Percentiles rank a stretch among this genome's conserved stretches.
phyloP scores from a whole-genome alignment of 2,329 filamentous ascomycete species.

The Fusarium setosum region DNA sequence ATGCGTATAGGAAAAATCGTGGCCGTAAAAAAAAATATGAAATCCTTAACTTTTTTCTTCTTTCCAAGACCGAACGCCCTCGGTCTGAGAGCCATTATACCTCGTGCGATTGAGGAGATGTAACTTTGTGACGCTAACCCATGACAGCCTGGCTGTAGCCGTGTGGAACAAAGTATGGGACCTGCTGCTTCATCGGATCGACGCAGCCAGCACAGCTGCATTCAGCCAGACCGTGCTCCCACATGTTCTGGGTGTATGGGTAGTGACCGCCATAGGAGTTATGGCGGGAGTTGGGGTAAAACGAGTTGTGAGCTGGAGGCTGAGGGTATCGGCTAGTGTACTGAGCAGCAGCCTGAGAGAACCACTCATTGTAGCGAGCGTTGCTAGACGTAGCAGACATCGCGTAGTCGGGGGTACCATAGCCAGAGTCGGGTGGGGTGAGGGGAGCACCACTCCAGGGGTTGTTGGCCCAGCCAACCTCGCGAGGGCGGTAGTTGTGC shows the following conservation, averaged over 20 bases:
- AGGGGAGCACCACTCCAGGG: constrained; percentile 62
- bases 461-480: constrained; percentile 58
- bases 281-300: constrained; percentile 54
- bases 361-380: constrained; percentile 69
- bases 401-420: constrained; percentile 69
- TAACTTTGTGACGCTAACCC: constrained; percentile 52
- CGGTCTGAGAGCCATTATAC: constrained; percentile 32
- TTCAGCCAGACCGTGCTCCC: constrained; percentile 63
- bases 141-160: constrained; percentile 66
- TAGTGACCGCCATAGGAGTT: constrained; percentile 57
- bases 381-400: constrained; percentile 67
- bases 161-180: constrained; percentile 60
- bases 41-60: constrained; percentile 43
- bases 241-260: constrained; percentile 58
- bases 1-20: constrained; percentile 49
- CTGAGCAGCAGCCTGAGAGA: constrained; percentile 57
- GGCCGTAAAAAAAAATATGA: constrained; percentile 46
- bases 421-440: constrained; percentile 71
- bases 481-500: constrained; percentile 56
- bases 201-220: constrained; percentile 62
- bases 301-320: constrained; percentile 52
- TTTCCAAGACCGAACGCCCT: constrained; percentile 37
- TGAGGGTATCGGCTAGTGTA: constrained; percentile 59
- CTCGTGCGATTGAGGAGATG: constrained; percentile 7
- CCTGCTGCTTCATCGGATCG: constrained; percentile 59